Percentiles rank a stretch among this genome's conserved stretches.
phyloP scores from a whole-genome alignment of 345 rosid species.

The Eucalyptus urophylla region DNA sequence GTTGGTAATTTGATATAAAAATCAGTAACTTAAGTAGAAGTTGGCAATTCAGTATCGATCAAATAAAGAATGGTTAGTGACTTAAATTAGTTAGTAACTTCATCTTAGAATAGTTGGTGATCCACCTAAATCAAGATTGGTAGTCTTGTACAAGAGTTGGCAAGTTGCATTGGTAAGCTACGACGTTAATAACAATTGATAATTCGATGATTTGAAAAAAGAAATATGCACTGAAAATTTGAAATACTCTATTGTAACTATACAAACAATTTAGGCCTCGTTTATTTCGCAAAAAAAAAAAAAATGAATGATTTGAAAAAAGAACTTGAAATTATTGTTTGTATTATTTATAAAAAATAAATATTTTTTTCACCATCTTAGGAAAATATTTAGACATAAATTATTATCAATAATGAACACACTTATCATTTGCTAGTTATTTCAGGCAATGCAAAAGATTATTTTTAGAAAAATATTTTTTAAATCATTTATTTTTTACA shows the following conservation, averaged over 20 bases:
- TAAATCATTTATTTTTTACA: background rate
- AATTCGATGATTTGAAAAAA: background rate
- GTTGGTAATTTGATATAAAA: background rate
- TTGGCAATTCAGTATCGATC: background rate
- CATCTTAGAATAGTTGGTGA: background rate
- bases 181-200: background rate
- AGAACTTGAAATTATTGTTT: background rate
- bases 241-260: background rate
- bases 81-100: background rate
- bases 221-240: background rate
- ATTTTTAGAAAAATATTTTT: background rate
- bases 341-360: too few species aligned
- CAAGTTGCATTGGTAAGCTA: background rate
- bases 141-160: background rate
- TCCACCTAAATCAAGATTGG: background rate
- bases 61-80: background rate
- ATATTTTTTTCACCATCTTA: too few species aligned
- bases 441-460: background rate
- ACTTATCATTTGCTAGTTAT: background rate
- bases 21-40: background rate
- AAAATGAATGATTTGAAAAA: background rate
- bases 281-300: background rate
- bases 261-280: background rate
- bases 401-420: background rate
- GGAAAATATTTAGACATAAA: background rate